Evolutionary conservation across 257 asterid species (phyloP).

Genomic region (Fraxinus excelsior): DNA sequence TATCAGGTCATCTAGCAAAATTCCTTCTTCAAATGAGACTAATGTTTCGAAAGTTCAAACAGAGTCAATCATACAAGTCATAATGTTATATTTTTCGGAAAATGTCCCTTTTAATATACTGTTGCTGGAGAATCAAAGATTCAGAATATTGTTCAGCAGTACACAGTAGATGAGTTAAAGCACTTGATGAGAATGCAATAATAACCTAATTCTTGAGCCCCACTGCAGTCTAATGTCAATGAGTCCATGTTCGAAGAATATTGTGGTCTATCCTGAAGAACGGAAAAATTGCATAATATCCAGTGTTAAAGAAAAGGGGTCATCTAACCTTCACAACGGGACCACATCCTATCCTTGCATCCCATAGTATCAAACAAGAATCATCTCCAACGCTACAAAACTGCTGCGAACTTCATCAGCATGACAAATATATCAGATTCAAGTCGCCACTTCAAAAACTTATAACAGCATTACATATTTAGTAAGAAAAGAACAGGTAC

Average conservation of each 20-base stretch:
- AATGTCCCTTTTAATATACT: background rate
- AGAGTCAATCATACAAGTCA: background rate
- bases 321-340: conserved; percentile 77
- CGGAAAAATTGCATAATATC: background rate
- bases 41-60: background rate
- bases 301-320: conserved; percentile 20
- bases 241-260: no score
- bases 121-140: background rate
- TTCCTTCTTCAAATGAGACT: background rate
- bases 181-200: background rate
- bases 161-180: background rate
- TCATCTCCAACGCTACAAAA: conserved; percentile 99
- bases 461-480: background rate
- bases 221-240: no score
- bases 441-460: conserved; percentile 25
- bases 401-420: conserved; percentile 79
- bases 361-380: conserved; percentile 97
- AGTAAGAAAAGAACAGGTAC: background rate
- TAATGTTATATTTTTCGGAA: background rate
- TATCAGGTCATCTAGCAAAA: background rate
- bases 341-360: conserved; percentile 71
- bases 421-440: conserved; percentile 23
- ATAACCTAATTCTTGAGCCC: background rate
- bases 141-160: background rate
- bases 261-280: no score